These are phyloP conservation scores for Acanthamoeba sp. DNA, from an alignment of 208 protist genomes.

Conservation along the genomic window DNA sequence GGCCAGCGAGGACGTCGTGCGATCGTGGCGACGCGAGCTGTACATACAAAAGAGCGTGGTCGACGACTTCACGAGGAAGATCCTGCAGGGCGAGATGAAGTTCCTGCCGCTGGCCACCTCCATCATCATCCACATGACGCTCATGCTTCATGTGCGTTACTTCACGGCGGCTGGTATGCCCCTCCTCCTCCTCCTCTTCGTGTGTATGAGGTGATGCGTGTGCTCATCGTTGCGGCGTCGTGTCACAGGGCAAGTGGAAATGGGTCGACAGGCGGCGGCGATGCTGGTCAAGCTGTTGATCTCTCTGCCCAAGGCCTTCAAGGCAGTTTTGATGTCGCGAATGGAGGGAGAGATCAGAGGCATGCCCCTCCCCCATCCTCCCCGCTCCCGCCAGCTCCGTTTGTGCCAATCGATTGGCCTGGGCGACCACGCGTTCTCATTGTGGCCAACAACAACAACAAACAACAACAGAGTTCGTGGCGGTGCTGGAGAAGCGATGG, in stretches of 20 bases:
- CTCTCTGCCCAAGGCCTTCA: conserved; percentile 20
- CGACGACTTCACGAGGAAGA: conserved; percentile 36
- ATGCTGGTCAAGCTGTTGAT: conserved; percentile 62
- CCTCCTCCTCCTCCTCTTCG: background rate
- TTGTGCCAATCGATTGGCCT: no score
- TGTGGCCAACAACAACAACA: no score
- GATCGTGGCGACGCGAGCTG: background rate
- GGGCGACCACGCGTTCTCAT: background rate
- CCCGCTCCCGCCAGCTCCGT: no score
- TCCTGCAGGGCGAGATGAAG: conserved; percentile 44
- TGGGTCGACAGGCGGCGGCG: conserved; percentile 8
- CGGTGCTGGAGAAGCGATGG: conserved; percentile 11
- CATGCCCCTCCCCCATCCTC: background rate
- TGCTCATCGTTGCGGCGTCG: background rate
- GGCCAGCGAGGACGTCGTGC: background rate
- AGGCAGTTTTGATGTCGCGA: conserved; percentile 25
- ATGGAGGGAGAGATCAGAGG: conserved; percentile 44
- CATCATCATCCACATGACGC: conserved; percentile 43
- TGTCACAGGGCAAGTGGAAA: background rate
- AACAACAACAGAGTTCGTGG: conserved; percentile 1
- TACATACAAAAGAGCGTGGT: conserved; percentile 7
- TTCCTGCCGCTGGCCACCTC: conserved; percentile 47
- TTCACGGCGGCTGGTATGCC: background rate
- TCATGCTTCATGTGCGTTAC: conserved; percentile 30
- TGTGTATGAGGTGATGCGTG: background rate